phyloP scores from a whole-genome alignment of 2,329 filamentous ascomycete species.

The Madurella mycetomatis region DNA sequence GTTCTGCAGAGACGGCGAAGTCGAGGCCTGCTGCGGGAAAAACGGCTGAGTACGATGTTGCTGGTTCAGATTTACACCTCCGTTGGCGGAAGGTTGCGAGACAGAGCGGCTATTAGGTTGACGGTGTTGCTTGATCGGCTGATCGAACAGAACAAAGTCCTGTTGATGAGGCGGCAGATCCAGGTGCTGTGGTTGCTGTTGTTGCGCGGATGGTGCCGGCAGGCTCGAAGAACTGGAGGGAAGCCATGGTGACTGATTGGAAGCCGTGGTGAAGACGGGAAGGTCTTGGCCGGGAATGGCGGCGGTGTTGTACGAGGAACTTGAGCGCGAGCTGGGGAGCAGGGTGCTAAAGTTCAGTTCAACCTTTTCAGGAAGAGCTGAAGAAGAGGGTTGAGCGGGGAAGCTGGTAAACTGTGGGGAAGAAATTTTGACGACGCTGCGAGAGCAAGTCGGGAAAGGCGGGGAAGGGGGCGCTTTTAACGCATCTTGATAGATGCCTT shows the following conservation, averaged over 20 bases:
- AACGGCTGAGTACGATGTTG: constrained; percentile 43
- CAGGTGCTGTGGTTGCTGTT: constrained; percentile 42
- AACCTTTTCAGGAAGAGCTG: constrained; percentile 54
- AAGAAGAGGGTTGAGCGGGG: constrained; percentile 45
- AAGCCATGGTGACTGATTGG: constrained; percentile 71
- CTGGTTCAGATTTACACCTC: constrained; percentile 43
- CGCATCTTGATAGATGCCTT: constrained; percentile 52
- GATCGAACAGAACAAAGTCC: constrained; percentile 77
- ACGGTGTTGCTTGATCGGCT: constrained; percentile 40
- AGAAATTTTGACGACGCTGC: constrained; percentile 50
- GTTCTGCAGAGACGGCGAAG: constrained; percentile 46
- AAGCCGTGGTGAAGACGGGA: constrained; percentile 79
- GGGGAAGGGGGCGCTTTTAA: constrained; percentile 46
- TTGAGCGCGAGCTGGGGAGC: constrained; percentile 53
- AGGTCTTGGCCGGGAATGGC: constrained; percentile 63
- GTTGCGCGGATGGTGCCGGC: constrained; percentile 58
- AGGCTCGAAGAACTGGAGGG: constrained; percentile 61
- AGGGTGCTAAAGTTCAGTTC: constrained; percentile 65
- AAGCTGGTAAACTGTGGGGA: constrained; percentile 34
- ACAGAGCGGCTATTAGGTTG: constrained; percentile 39
- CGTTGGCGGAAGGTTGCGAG: constrained; percentile 35
- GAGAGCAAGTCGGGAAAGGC: constrained; percentile 30
- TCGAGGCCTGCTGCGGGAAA: constrained; percentile 33
- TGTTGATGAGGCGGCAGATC: constrained; percentile 52
- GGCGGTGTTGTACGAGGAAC: constrained; percentile 52